A percentile compares a stretch with the other conserved stretches of the same genome.
phyloP scores from a whole-genome alignment of 2,329 filamentous ascomycete genomes.

The Aquanectria penicillioides region DNA sequence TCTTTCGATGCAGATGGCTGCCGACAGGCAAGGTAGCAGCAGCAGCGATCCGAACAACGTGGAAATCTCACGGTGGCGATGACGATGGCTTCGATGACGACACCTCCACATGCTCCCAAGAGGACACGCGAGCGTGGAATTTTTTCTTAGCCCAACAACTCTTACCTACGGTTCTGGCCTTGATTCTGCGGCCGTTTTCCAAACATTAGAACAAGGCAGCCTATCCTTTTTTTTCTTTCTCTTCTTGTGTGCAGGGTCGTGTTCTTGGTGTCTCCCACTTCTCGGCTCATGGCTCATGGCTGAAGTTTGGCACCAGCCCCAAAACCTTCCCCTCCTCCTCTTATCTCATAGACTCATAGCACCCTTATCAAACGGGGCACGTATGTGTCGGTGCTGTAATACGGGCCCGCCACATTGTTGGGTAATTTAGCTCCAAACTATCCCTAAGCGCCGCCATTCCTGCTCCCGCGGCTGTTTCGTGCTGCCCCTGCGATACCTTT shows the following conservation, averaged over 20 bases:
- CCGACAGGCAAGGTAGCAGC: background rate
- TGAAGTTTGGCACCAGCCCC: background rate
- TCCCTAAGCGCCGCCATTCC: background rate
- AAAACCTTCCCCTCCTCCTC: too few relatives aligned
- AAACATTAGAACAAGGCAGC: background rate
- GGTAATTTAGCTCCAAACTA: background rate
- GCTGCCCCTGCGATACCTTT: too few relatives aligned
- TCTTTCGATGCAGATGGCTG: background rate
- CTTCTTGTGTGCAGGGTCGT: background rate
- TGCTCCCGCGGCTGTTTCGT: slow-evolving; percentile 1
- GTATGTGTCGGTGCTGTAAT: background rate
- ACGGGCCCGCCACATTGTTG: background rate
- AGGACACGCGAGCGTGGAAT: slow-evolving; percentile 1
- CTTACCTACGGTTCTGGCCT: background rate
- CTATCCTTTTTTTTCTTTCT: background rate
- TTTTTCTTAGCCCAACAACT: background rate
- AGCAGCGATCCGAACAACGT: too few relatives aligned
- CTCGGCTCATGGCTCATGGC: background rate
- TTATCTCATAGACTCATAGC: background rate
- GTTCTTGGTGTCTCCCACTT: background rate
- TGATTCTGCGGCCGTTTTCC: background rate
- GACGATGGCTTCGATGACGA: slow-evolving; percentile 41
- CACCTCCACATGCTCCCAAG: slow-evolving; percentile 22
- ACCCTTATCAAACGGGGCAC: background rate
- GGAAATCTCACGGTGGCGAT: background rate